A percentile compares a stretch with the other conserved stretches of the same genome.
These are phyloP conservation scores for Parachlorella kessleri DNA, from an alignment of 139 green algal species.

Conservation along the genomic window DNA sequence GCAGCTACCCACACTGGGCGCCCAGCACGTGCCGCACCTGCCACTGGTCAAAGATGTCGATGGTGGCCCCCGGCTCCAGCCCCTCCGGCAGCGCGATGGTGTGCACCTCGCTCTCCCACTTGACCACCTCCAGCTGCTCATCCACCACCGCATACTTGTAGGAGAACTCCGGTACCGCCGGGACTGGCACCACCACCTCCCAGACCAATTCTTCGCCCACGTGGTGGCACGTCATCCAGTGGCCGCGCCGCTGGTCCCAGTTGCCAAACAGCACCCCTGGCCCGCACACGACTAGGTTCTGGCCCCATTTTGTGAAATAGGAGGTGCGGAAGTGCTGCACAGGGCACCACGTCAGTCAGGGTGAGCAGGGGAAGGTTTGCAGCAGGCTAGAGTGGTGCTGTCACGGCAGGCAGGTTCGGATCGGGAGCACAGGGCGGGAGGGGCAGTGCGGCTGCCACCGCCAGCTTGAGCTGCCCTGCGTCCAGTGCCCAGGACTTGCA, in stretches of 20 bases:
- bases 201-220: conserved; percentile 66
- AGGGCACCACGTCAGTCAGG: neutral
- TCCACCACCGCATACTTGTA: conserved; percentile 68
- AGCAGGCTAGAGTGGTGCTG: neutral
- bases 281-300: conserved; percentile 38
- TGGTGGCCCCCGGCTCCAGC: conserved; percentile 42
- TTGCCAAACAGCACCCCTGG: conserved; percentile 30
- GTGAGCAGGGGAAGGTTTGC: no score
- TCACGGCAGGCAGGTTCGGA: no score
- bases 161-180: conserved; percentile 45
- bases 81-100: conserved; percentile 48
- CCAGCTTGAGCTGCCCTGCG: no score
- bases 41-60: conserved; percentile 17
- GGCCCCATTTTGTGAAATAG: conserved; percentile 42
- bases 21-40: no score
- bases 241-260: conserved; percentile 17
- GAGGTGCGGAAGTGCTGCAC: neutral
- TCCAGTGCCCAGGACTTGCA: no score
- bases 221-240: conserved; percentile 53
- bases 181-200: conserved; percentile 61
- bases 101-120: conserved; percentile 42
- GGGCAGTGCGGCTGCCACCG: no score
- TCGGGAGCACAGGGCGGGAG: no score
- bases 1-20: no score
- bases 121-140: conserved; percentile 37